Conservation (phyloP, 306 rosid genomes). For the Sechiopsis laciniata region DNA sequence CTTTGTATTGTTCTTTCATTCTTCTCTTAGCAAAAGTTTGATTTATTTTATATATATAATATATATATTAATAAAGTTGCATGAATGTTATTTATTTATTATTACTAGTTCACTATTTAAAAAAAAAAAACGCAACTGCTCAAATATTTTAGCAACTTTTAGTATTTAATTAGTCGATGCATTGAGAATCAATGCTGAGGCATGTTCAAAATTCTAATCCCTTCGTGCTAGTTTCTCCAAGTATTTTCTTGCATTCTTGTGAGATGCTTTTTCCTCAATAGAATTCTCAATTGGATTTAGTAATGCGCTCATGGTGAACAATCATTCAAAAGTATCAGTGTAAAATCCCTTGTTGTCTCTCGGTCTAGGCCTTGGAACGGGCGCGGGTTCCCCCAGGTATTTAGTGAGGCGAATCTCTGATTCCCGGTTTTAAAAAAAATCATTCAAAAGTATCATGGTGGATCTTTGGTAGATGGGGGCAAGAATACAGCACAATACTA, state of each 20-base stretch:
- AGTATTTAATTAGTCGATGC: not conserved
- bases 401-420: too few relatives aligned
- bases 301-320: constrained; percentile 2
- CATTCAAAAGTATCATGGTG: not conserved
- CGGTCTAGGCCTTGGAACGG: too few relatives aligned
- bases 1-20: too few relatives aligned
- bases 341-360: too few relatives aligned
- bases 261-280: constrained; percentile 1
- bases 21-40: too few relatives aligned
- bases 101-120: not conserved
- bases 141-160: constrained; percentile 1
- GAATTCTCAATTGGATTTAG: not conserved
- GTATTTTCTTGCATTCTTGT: not conserved
- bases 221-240: constrained; percentile 12
- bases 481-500: constrained; percentile 7
- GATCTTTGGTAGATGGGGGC: not conserved
- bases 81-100: not conserved
- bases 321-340: not conserved
- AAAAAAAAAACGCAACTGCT: not conserved
- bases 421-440: not conserved
- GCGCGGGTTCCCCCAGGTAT: too few relatives aligned
- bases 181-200: not conserved
- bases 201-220: constrained; percentile 3
- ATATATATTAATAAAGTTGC: not conserved
- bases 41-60: too few relatives aligned